Percentiles rank a stretch among this genome's conserved stretches.
phyloP scores from a whole-genome alignment of 169 alveolate genomes.

The Plasmodium sp. region DNA sequence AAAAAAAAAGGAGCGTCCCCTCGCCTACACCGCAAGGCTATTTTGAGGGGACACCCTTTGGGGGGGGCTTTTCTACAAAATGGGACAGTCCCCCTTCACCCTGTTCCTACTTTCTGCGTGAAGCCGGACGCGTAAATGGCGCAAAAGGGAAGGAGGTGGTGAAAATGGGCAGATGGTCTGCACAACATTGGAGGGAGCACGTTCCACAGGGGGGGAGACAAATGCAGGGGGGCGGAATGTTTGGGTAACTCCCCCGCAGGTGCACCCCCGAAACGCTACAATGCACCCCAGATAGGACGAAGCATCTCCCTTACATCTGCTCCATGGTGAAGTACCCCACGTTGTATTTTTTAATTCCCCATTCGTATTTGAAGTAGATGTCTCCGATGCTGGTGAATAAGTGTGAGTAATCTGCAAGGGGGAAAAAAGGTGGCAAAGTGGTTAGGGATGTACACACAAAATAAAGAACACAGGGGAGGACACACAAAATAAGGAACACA shows the following conservation, averaged over 20 bases:
- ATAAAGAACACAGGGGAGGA: neutral
- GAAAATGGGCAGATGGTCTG: neutral
- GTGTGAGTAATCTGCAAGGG: conserved; percentile 31
- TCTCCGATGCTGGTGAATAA: conserved; percentile 22
- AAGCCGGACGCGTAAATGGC: neutral
- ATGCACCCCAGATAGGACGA: neutral
- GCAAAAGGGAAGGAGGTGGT: neutral
- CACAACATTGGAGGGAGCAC: neutral
- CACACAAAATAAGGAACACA: too few species aligned
- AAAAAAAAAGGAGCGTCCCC: neutral
- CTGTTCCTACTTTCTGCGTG: neutral
- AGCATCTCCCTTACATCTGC: neutral
- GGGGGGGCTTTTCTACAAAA: neutral
- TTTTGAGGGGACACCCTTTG: neutral
- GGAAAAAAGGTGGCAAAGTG: neutral
- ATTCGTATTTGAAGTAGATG: conserved; percentile 10
- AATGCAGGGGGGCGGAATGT: too few species aligned
- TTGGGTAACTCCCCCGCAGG: too few species aligned
- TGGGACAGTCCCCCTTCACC: neutral
- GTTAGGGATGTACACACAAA: neutral
- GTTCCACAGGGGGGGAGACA: too few species aligned
- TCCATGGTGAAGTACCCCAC: conserved; percentile 52
- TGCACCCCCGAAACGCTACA: neutral
- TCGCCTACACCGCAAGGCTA: neutral
- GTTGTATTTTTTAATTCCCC: neutral